Base-by-base conservation (phyloP, 306 rosid genomes). In the Rosa chinensis region DNA sequence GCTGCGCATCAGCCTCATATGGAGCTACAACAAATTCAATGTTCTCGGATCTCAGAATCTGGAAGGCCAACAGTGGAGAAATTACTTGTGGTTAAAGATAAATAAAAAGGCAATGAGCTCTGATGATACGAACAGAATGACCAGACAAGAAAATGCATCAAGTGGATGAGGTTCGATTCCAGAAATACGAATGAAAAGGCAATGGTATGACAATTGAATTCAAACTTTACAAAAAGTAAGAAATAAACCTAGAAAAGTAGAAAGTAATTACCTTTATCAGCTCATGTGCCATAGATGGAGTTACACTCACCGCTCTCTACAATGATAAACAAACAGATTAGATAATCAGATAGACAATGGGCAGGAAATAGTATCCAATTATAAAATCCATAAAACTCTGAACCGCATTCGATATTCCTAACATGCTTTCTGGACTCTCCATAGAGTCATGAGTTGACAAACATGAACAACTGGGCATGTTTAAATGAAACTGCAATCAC, bases 1-100 rank as follows among this genome's bases (percentile, higher is more conserved):
- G 78, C 86, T 94, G 97, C 68, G 99, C 97, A 92, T 94, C 99
- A 47, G 97, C 99, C 80, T 92, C 99, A 67, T 94, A 94, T 74
- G 99, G 99, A 78, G 99, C 95, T 79, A 94, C 99, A 68, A 94
- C 97, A 70, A 91, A 94, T 82, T 94, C 97, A 74, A 94, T 84
- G 23, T 87, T 89, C 82, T 92, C 97, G 52, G 87, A 89, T 83
- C 90, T 91, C 79, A 94, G 84, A 80, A 88, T 75, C 95, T 94
- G 88, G 86, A 83, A 84, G 56, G 70, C 37, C 74, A 84, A 79
- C 44, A 55, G 21, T 47, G 21, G 66, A 78, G 39, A 5, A 63
- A 72, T 84, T 78, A 81, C 35, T 42, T 42, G 35, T 62, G 55
- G 18, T 63, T 18, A 21, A 5, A 28, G 3, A 37, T 37, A 35